Conservation (phyloP, 139 green algal genomes). For the Haematococcus lacustris region DNA sequence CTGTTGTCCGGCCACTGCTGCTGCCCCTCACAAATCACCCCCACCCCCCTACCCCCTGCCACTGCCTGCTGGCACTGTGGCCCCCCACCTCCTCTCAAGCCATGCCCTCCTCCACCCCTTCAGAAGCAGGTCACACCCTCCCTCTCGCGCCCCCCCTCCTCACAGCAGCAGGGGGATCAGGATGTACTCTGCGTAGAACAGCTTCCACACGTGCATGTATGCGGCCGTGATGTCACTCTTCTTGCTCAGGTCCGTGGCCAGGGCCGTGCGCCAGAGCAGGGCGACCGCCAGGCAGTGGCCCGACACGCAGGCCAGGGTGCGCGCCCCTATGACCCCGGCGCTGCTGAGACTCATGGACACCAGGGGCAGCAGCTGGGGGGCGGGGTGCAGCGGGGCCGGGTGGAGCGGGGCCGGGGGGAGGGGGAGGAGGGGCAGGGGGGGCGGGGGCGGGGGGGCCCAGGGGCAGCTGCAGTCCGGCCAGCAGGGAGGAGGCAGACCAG, state of each 20-base stretch:
- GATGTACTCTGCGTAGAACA: constrained; percentile 91
- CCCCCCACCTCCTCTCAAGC: no score
- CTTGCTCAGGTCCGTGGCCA: constrained; percentile 32
- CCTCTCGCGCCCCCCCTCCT: background rate
- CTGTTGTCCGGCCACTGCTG: no score
- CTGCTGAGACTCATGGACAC: background rate
- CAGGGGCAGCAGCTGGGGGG: background rate
- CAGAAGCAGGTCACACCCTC: no score
- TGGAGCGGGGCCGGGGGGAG: background rate
- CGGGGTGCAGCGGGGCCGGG: background rate
- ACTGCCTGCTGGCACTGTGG: no score
- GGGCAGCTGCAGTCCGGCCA: no score
- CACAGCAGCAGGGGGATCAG: constrained; percentile 62
- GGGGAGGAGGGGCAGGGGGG: no score
- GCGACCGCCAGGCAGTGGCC: constrained; percentile 9
- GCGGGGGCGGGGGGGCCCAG: no score
- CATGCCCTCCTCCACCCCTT: no score
- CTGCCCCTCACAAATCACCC: no score
- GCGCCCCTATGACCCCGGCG: background rate
- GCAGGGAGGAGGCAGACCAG: no score
- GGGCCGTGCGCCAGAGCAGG: constrained; percentile 34
- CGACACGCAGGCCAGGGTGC: constrained; percentile 8
- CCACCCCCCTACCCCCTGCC: no score
- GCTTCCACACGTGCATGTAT: constrained; percentile 83
- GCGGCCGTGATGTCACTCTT: constrained; percentile 34